Conservation (phyloP, 148 eudicot species). For the Heliamphora exappendiculata region DNA sequence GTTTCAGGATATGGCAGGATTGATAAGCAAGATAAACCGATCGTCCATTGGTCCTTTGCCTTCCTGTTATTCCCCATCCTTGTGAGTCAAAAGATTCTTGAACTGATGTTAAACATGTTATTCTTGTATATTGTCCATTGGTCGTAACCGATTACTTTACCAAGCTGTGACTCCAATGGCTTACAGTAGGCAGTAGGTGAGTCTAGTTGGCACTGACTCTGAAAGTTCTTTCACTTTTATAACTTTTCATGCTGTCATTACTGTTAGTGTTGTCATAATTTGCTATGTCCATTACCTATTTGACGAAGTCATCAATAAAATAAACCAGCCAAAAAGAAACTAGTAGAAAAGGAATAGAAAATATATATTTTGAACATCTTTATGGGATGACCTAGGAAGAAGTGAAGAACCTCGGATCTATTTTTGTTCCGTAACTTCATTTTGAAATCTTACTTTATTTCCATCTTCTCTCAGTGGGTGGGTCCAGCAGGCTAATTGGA, state of each 20-base stretch:
- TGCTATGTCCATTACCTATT: background rate
- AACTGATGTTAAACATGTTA: background rate
- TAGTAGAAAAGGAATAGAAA: background rate
- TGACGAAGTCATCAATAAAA: background rate
- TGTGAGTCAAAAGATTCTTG: slow-evolving; percentile 50
- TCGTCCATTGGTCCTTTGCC: slow-evolving; percentile 97
- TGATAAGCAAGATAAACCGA: slow-evolving; percentile 92
- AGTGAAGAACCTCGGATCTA: background rate
- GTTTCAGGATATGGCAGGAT: slow-evolving; percentile 97
- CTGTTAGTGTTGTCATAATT: background rate
- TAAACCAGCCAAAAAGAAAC: too few species aligned
- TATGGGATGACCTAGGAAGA: background rate
- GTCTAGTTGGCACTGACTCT: background rate
- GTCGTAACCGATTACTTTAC: background rate
- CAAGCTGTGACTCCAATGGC: background rate
- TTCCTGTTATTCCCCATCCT: slow-evolving; percentile 86
- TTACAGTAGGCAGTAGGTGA: background rate
- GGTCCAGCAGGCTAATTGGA: too few species aligned
- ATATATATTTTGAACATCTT: background rate
- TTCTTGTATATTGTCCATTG: background rate
- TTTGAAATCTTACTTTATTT: background rate
- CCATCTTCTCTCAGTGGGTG: too few species aligned
- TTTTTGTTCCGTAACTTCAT: background rate
- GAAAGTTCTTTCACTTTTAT: background rate
- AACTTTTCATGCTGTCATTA: background rate